phyloP scores from a whole-genome alignment of 1,284 basidiomycete genomes.

The Peniophora sp. region DNA sequence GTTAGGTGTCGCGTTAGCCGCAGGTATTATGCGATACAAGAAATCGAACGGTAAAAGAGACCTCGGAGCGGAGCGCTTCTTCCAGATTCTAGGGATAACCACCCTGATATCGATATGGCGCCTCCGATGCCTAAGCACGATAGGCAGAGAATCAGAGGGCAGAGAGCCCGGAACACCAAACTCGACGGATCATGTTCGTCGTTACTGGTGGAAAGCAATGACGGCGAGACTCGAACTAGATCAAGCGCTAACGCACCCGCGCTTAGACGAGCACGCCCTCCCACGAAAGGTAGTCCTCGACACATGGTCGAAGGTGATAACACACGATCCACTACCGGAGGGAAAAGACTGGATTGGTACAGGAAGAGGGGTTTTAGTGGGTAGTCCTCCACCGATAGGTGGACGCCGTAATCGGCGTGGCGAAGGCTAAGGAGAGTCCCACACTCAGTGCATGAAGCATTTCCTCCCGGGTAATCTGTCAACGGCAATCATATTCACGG shows the following conservation, averaged over 20 bases:
- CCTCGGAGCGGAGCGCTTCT: too few species aligned
- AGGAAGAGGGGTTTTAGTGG: not conserved
- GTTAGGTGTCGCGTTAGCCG: too few species aligned
- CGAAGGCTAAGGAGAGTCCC: not conserved
- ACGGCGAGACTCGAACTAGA: not conserved
- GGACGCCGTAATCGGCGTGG: too few species aligned
- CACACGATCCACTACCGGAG: not conserved
- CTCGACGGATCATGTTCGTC: too few species aligned
- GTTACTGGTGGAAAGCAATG: not conserved
- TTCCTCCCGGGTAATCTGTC: not conserved
- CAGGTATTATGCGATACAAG: too few species aligned
- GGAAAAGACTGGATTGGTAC: not conserved
- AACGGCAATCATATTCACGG: too few species aligned
- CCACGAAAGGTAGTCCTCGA: not conserved
- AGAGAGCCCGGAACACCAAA: not conserved
- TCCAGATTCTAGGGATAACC: too few species aligned
- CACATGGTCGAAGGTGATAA: not conserved
- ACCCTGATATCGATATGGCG: not conserved
- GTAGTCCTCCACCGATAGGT: not conserved
- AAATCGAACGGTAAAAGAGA: too few species aligned
- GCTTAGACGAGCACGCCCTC: not conserved
- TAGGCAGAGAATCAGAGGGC: not conserved
- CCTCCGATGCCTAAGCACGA: not conserved
- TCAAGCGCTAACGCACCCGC: not conserved
- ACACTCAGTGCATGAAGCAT: not conserved